Conservation (phyloP, 1,284 basidiomycete genomes). For the Boletus sp. region DNA sequence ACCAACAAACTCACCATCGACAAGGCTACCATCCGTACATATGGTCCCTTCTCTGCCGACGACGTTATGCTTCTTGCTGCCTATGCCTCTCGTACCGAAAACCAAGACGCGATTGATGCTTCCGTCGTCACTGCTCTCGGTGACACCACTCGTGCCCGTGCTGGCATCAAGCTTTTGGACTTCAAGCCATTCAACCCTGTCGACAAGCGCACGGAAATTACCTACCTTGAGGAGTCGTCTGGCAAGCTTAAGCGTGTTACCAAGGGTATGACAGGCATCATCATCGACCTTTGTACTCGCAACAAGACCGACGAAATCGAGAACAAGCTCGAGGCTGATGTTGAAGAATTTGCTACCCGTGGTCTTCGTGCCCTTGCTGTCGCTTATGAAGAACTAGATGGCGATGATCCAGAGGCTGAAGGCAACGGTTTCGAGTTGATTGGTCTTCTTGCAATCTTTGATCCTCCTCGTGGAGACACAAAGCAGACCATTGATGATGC, state of each 20-base stretch:
- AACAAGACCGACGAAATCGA: slow-evolving; percentile 94
- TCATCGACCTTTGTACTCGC: slow-evolving; percentile 92
- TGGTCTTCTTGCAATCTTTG: slow-evolving; percentile 96
- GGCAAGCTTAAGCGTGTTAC: slow-evolving; percentile 97
- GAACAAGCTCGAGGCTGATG: slow-evolving; percentile 89
- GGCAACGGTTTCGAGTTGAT: slow-evolving; percentile 97
- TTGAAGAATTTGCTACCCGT: slow-evolving; percentile 92
- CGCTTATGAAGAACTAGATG: slow-evolving; percentile 90
- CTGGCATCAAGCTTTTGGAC: slow-evolving; percentile 92
- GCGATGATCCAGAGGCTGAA: slow-evolving; percentile 74
- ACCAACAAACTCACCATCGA: slow-evolving; percentile 99
- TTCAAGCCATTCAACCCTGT: slow-evolving; percentile 99
- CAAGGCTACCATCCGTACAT: slow-evolving; percentile 87
- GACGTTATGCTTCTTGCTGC: slow-evolving; percentile 92
- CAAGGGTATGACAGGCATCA: slow-evolving; percentile 98
- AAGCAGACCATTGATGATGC: slow-evolving; percentile 99
- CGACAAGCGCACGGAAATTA: slow-evolving; percentile 98
- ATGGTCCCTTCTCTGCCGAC: slow-evolving; percentile 84
- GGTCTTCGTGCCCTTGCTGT: slow-evolving; percentile 98
- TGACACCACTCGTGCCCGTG: slow-evolving; percentile 72
- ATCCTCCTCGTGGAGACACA: slow-evolving; percentile 96
- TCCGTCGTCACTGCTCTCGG: slow-evolving; percentile 83
- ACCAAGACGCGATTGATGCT: slow-evolving; percentile 95
- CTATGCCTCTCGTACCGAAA: slow-evolving; percentile 96
- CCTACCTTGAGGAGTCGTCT: slow-evolving; percentile 89